Conservation (phyloP, 257 asterid genomes). For the Fraxinus americana region DNA sequence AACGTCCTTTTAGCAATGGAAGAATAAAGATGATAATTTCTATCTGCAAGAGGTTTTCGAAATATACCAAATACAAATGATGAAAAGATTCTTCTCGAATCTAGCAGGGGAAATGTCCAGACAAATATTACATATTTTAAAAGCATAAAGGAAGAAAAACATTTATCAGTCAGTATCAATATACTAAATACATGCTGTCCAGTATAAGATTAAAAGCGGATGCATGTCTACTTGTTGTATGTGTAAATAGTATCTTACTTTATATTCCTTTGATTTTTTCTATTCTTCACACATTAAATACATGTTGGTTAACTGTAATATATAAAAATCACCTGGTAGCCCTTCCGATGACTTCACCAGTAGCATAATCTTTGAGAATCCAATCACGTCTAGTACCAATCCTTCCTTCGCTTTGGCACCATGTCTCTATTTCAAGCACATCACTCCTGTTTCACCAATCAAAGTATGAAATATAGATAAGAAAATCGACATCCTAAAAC, state of each 20-base stretch:
- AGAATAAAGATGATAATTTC: background rate
- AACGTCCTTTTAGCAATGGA: background rate
- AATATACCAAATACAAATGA: background rate
- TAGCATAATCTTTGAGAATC: conserved; percentile 79
- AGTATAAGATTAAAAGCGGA: background rate
- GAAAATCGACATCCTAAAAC: conserved; percentile 5
- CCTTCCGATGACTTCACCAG: conserved; percentile 90
- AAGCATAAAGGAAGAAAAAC: background rate
- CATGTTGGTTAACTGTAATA: background rate
- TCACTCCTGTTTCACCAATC: conserved; percentile 68
- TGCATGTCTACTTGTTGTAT: background rate
- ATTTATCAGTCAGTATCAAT: background rate
- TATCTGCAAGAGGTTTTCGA: background rate
- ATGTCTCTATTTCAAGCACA: conserved; percentile 94
- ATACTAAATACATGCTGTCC: background rate
- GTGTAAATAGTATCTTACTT: background rate
- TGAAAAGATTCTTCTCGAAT: background rate
- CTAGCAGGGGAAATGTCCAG: background rate
- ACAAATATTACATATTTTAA: conserved; percentile 1
- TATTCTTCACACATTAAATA: background rate
- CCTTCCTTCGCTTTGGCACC: conserved; percentile 97
- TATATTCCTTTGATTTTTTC: background rate
- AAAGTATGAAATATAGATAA: conserved; percentile 8
- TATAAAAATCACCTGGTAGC: conserved; percentile 70
- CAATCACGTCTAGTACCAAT: conserved; percentile 94